Evolutionary conservation across 176 grass and related monocot species (phyloP).

Genomic region (Musa beccarii): DNA sequence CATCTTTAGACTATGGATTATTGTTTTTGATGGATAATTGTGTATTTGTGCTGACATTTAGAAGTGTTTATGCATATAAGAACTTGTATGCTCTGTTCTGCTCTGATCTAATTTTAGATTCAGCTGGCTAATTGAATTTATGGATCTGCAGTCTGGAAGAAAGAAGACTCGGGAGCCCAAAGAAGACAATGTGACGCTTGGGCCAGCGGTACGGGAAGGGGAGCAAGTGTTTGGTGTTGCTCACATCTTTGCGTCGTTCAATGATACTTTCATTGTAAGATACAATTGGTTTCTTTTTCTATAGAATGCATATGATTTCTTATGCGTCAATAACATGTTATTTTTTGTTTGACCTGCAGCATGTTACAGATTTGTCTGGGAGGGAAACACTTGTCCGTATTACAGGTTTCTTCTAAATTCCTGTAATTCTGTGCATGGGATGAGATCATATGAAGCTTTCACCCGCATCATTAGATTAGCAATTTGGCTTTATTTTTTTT

Average conservation of each 20-base stretch:
- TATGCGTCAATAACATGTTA: background rate
- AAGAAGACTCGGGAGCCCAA: slow-evolving; percentile 73
- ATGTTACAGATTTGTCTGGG: slow-evolving; percentile 78
- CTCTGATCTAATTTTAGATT: too few relatives aligned
- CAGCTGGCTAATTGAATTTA: too few relatives aligned
- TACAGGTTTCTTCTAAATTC: slow-evolving; percentile 36
- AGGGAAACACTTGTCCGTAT: slow-evolving; percentile 76
- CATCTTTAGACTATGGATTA: slow-evolving; percentile 22
- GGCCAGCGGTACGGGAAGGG: slow-evolving; percentile 54
- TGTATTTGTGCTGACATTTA: background rate
- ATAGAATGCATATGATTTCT: background rate
- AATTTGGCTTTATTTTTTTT: background rate
- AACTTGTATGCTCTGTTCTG: too few relatives aligned
- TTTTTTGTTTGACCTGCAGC: slow-evolving; percentile 24
- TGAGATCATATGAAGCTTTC: background rate
- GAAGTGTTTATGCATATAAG: background rate
- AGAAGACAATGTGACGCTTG: slow-evolving; percentile 71
- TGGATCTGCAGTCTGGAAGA: slow-evolving; percentile 42
- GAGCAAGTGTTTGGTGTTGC: slow-evolving; percentile 65
- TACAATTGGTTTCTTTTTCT: background rate
- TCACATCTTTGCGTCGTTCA: slow-evolving; percentile 70
- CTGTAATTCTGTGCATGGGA: background rate
- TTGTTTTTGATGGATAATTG: slow-evolving; percentile 2
- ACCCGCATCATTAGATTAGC: background rate
- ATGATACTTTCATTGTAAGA: slow-evolving; percentile 73